Evolutionary conservation across 169 alveolate species (phyloP).

Genomic region (Nephromyces sp.): DNA sequence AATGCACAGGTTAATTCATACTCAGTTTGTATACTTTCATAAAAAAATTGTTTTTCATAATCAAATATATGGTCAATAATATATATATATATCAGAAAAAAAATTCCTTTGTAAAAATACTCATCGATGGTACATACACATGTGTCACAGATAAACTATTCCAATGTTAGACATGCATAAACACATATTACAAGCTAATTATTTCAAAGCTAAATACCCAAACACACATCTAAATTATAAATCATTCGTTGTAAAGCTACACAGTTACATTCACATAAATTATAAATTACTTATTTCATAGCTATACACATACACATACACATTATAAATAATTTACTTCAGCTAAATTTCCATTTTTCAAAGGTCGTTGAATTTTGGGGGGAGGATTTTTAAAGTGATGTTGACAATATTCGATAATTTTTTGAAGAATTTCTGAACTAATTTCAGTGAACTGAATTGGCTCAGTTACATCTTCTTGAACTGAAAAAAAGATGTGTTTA

Average conservation of each 20-base stretch:
- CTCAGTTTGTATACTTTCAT: neutral
- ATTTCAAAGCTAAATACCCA: too few species aligned
- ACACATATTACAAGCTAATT: too few species aligned
- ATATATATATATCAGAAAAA: too few species aligned
- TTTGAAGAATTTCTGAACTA: constrained; percentile 65
- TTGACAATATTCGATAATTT: constrained; percentile 78
- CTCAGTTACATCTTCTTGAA: constrained; percentile 76
- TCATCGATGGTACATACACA: too few species aligned
- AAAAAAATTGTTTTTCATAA: too few species aligned
- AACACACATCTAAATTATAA: too few species aligned
- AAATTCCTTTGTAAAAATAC: too few species aligned
- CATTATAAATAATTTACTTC: constrained; percentile 29
- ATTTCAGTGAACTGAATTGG: constrained; percentile 87
- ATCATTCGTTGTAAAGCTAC: too few species aligned
- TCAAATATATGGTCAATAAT: too few species aligned
- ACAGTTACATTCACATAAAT: neutral
- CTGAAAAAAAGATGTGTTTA: too few species aligned
- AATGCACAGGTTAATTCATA: neutral
- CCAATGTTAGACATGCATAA: too few species aligned
- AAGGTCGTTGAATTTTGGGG: constrained; percentile 84
- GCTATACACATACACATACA: neutral
- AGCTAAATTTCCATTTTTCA: constrained; percentile 68
- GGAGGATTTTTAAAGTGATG: constrained; percentile 80
- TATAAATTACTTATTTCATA: neutral
- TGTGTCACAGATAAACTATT: too few species aligned